Evolutionary conservation across 2,329 filamentous ascomycete species (phyloP), one percentile per base, ranked within the genome.

Genomic region (Aspergillus sp.): DNA sequence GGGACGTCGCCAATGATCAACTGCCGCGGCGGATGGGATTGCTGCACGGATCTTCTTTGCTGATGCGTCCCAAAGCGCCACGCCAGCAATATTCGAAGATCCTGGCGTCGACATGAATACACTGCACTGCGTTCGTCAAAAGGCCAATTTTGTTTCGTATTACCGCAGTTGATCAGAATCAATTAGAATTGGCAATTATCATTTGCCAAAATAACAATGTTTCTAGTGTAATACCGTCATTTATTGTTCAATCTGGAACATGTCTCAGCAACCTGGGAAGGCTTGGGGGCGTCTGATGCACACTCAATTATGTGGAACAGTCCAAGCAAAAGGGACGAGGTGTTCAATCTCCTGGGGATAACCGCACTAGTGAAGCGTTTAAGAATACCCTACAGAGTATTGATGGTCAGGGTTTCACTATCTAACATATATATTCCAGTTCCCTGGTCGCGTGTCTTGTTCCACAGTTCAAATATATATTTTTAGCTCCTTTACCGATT

Each of bases 31-130:
- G 44, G 43, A 45, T 30, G 43, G 22, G 8, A 17, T 48, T 24
- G 39, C n/a, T 34, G 44, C 44, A 48, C 44, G 44, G 44, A 48
- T 48, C 44, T 24, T 34, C 44, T 51, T 51, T 50, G 30, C 11
- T 39, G 15, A 26, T 50, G 48, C 20, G 24, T 51, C 24, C 48
- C 13, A 26, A 51, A 8, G 26, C 26, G 44, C 30, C 44, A 48
- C n/a, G 26, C 26, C 43, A 34, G n/a, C 44, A 48, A 15, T 15
- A 34, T 24, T 47, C 17, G 44, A 48, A 24, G 26, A 34, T 48
- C 44, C 44, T 48, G 22, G 36, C 22, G 22, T 18, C 39, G 11
- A 32, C 11, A 30, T 30, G 26, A 30, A 30, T 9, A 11, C 26
- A 30, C 26, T 9, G 26, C 8, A 9, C 26, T 30, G 26, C 26